A percentile compares a stretch with the other conserved stretches of the same genome.
phyloP scores from a whole-genome alignment of 2,329 filamentous ascomycete genomes.

The Cercospora janseana region DNA sequence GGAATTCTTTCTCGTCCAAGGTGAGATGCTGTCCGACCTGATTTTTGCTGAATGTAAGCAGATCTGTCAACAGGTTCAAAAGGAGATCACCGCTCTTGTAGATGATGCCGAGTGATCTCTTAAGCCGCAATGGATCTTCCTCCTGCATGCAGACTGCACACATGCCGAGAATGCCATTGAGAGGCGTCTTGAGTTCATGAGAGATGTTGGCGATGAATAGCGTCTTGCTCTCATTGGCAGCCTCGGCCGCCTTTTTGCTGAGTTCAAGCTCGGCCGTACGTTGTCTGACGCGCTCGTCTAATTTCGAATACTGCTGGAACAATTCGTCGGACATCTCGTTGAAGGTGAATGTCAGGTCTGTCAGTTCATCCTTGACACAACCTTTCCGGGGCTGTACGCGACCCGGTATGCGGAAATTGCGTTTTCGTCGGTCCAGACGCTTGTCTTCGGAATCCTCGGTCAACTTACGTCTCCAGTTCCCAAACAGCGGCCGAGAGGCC shows the following conservation, averaged over 20 bases:
- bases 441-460: slow-evolving; percentile 32
- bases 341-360: slow-evolving; percentile 79
- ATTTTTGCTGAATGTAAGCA: slow-evolving; percentile 92
- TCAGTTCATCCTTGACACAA: slow-evolving; percentile 76
- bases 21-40: slow-evolving; percentile 82
- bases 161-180: slow-evolving; percentile 95
- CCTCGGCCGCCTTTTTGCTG: slow-evolving; percentile 87
- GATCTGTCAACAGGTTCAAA: slow-evolving; percentile 80
- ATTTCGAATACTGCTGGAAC: slow-evolving; percentile 75
- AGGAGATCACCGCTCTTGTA: slow-evolving; percentile 86
- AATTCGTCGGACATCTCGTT: slow-evolving; percentile 94
- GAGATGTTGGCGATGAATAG: slow-evolving; percentile 94
- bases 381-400: slow-evolving; percentile 76
- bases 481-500: slow-evolving; percentile 30
- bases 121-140: slow-evolving; percentile 72
- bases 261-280: slow-evolving; percentile 81
- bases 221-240: slow-evolving; percentile 96
- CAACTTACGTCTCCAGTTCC: slow-evolving; percentile 30
- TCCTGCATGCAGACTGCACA: slow-evolving; percentile 91
- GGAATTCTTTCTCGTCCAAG: slow-evolving; percentile 82
- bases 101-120: slow-evolving; percentile 79
- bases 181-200: slow-evolving; percentile 83
- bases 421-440: slow-evolving; percentile 39
- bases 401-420: slow-evolving; percentile 76
- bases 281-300: slow-evolving; percentile 81